Evolutionary conservation across 306 rosid species (phyloP), one percentile per base, ranked within the genome.

Genomic region (Cicer cuneatum): DNA sequence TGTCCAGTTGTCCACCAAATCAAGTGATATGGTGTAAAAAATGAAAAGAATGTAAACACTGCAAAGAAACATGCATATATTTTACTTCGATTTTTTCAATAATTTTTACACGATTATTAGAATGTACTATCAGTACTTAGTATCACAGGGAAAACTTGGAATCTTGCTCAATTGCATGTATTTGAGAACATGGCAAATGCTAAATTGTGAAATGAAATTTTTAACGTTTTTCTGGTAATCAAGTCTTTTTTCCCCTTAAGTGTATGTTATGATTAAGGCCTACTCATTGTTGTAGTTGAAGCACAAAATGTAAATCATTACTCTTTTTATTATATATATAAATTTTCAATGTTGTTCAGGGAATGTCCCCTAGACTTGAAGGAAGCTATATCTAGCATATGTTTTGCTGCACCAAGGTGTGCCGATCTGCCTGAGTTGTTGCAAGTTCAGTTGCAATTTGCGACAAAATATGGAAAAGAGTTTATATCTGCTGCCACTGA

Each of bases 331-430:
- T 71, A 57, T 73, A 56, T 14, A 16, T 71, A 45, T 41, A 40
- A 42, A 15, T 18, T 69, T 63, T 59, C 21, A 41, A 51, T 51
- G 47, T 59, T 71, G 40, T 72, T 42, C 73, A 93, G 98, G 89
- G 98, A 93, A 83, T 87, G 92, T 43, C 98, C 98, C 68, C 49
- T 93, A 56, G 98, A 93, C 81, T 88, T 93, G 89, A 93, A 93
- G 82, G 98, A 91, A 86, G 97, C 98, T 59, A 91, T 93, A 85
- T 89, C 96, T 35, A 91, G 97, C 69, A 78, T 93, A 78, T 88
- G 96, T 83, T 93, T 93, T 86, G 96, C 96, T 41, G 98, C 98
- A 42, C 98, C 98, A 56, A 88, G 98, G 75, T 91, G 98, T 75
- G 92, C 98, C 3, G 97, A 91, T 85, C 88, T 93, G 52, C 85